Percentiles rank a stretch among this genome's conserved stretches.
phyloP scores from a whole-genome alignment of 192 early-diverging fungal species.

The Backusella westeae region DNA sequence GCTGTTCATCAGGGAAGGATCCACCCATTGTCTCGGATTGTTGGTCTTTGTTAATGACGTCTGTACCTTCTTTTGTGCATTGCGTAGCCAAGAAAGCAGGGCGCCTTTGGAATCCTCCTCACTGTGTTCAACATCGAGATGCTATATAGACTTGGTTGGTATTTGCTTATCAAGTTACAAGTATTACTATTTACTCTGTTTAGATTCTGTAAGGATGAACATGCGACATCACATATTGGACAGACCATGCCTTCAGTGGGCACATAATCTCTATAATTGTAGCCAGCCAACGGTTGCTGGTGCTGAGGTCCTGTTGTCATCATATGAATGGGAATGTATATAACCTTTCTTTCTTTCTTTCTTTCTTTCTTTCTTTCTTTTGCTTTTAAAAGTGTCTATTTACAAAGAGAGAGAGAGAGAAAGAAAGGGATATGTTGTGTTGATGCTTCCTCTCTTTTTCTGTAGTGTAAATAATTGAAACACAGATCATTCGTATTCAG shows the following conservation, averaged over 20 bases:
- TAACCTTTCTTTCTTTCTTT: background rate
- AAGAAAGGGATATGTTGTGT: background rate
- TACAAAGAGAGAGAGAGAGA: too few relatives aligned
- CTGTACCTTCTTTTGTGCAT: conserved; percentile 51
- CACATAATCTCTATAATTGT: conserved; percentile 35
- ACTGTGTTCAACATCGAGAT: conserved; percentile 46
- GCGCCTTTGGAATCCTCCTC: conserved; percentile 54
- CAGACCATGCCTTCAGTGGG: conserved; percentile 31
- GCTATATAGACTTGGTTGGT: conserved; percentile 18
- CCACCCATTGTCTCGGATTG: conserved; percentile 26
- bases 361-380: too few relatives aligned
- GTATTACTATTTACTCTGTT: conserved; percentile 16
- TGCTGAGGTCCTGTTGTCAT: conserved; percentile 10
- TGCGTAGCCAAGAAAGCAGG: conserved; percentile 46
- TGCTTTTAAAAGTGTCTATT: too few relatives aligned
- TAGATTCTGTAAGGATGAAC: conserved; percentile 28
- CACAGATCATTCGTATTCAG: background rate
- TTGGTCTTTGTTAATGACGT: conserved; percentile 6
- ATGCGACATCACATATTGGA: conserved; percentile 34
- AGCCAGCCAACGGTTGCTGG: conserved; percentile 9
- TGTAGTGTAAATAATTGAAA: background rate
- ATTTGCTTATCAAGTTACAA: background rate
- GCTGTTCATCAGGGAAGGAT: conserved; percentile 37
- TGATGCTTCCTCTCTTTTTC: background rate
- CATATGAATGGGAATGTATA: background rate